Evolutionary conservation across 176 grass and related monocot genomes (phyloP).

Genomic region (Bonia amplexicaulis): DNA sequence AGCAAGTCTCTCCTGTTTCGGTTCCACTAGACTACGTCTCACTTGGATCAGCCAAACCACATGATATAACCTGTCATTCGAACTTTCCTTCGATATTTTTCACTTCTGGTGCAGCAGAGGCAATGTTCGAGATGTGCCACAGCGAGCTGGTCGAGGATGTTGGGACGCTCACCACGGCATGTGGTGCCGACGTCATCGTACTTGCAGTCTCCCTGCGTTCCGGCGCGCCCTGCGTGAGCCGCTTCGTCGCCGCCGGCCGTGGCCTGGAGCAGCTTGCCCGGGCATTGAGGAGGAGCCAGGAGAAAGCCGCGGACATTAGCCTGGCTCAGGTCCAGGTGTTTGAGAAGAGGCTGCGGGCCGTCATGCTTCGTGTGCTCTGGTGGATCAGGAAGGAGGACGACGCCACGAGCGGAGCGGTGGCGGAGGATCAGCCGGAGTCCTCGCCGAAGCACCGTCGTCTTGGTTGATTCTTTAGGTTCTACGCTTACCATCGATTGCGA

Average conservation of each 20-base stretch:
- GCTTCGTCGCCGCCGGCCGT: not conserved
- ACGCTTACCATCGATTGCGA: not conserved
- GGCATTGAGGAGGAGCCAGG: not conserved
- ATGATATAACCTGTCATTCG: too few species aligned
- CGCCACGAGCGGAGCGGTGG: not conserved
- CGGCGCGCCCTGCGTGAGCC: not conserved
- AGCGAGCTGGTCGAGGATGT: not conserved
- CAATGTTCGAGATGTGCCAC: not conserved
- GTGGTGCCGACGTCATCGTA: not conserved
- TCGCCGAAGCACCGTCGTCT: not conserved
- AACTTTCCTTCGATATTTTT: too few species aligned
- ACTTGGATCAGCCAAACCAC: too few species aligned
- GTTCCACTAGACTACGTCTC: too few species aligned
- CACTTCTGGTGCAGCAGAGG: not conserved
- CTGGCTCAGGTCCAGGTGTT: not conserved
- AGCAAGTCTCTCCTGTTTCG: accelerated
- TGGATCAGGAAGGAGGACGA: not conserved
- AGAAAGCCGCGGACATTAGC: not conserved
- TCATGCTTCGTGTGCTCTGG: not conserved
- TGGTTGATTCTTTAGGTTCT: not conserved
- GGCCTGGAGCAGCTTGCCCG: not conserved
- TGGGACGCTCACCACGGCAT: not conserved
- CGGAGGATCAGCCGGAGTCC: not conserved
- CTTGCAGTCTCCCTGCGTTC: not conserved
- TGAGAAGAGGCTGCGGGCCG: not conserved